phyloP scores from a whole-genome alignment of 345 rosid genomes.

The Passiflora organensis region DNA sequence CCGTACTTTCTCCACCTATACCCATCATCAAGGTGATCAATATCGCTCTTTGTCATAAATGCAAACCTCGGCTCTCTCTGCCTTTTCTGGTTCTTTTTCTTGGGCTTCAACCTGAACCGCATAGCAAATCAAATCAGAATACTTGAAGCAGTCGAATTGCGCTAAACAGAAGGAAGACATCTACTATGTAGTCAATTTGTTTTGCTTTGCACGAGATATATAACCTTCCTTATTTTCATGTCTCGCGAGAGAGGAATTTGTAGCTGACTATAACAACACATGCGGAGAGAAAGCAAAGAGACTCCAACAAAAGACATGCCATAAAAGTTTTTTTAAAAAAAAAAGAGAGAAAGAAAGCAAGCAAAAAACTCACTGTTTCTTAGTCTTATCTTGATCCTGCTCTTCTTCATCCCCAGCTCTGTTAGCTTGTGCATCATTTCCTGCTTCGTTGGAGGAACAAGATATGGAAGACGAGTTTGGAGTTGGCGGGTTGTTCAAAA shows the following conservation, averaged over 20 bases:
- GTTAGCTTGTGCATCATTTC: conserved; percentile 21
- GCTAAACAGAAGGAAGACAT: background rate
- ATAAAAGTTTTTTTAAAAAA: too few species aligned
- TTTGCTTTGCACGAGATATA: too few species aligned
- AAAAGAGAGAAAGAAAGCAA: background rate
- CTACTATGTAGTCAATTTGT: too few species aligned
- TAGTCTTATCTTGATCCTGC: conserved; percentile 54
- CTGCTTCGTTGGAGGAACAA: conserved; percentile 69
- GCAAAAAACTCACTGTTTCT: conserved; percentile 60
- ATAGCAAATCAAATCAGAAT: conserved; percentile 7
- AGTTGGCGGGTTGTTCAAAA: conserved; percentile 63
- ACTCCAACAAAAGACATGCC: too few species aligned
- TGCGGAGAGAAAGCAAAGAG: too few species aligned
- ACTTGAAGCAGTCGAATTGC: conserved; percentile 5
- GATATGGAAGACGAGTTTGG: conserved; percentile 87
- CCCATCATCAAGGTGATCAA: conserved; percentile 95
- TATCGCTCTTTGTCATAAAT: conserved; percentile 92
- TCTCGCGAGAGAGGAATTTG: too few species aligned
- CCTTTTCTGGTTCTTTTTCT: conserved; percentile 78
- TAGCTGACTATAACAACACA: too few species aligned
- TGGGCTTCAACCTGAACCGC: conserved; percentile 66
- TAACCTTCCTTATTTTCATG: too few species aligned
- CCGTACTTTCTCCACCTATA: conserved; percentile 99
- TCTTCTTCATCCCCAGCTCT: conserved; percentile 30
- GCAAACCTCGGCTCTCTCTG: conserved; percentile 85